Base-by-base conservation (phyloP, 2,329 filamentous ascomycete genomes). In the Diaporthe caulivora region DNA sequence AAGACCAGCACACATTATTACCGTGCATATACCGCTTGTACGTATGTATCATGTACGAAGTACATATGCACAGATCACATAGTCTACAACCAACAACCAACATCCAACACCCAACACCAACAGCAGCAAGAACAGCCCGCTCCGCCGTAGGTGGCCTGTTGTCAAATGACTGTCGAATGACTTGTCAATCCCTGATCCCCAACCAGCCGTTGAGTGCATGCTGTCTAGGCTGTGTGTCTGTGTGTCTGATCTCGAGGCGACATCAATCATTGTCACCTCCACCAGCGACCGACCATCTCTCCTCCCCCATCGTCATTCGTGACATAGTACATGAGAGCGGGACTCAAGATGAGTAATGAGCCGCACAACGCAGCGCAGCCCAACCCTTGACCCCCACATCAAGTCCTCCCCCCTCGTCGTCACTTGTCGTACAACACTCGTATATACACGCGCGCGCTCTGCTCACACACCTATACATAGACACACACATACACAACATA, bases 121-220 rank as follows among this genome's bases (percentile, higher is more conserved):
- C 42, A 49, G 8, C 40, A 51, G n/a, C 21, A 65, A 42, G 10
- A 40, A 13, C 37, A 13, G 7, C 37, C 37, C 37, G 37, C 13
- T 10, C 11, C 37, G 37, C 37, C 13, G 7, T 13, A 40, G 15
- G 1, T 17, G 15, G 21, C 57, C n/a, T 67, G 47, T 53, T 51
- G 62, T 40, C 62, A 37, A 53, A 24, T 37, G 54, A 11, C 49
- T n/a, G n/a, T n/a, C n/a, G n/a, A n/a, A n/a, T 65, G 37, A 40
- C 10, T 40, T 67, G 62, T 34, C 62, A 47, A 67, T 67, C 62
- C 60, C 44, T 51, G 60, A 65, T 37, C 60, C n/a, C 26, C 26
- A 21, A 34, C 60, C 29, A 37, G 60, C 60, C n/a, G 42, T 37
- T 51, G 44, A 37, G 44, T 40, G 60, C 29, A 24, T 62, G 40